These are phyloP conservation scores for Geranomyces michiganensis DNA, from an alignment of 192 early-diverging fungal species.

Conservation along the genomic window DNA sequence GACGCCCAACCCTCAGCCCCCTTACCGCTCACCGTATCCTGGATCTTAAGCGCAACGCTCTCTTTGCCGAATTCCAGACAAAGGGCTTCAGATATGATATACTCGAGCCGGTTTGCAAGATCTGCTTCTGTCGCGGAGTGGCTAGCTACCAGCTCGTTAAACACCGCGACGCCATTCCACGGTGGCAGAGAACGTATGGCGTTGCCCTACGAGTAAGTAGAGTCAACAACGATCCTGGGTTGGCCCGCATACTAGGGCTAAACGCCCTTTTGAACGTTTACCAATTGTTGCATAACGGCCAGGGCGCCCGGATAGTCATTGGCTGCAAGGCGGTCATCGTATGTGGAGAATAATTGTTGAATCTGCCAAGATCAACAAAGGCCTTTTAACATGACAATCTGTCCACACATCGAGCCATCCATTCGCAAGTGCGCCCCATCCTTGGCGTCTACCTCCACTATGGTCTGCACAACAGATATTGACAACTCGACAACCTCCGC, in stretches of 20 bases:
- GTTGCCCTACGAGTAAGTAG: neutral
- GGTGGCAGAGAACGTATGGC: neutral
- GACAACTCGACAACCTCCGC: slow-evolving; percentile 2
- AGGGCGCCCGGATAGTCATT: slow-evolving; percentile 14
- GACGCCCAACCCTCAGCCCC: too few species aligned
- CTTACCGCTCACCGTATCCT: slow-evolving; percentile 14
- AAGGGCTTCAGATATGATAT: slow-evolving; percentile 28
- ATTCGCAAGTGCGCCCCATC: neutral
- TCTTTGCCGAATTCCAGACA: neutral
- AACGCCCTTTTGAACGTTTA: neutral
- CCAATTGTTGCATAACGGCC: neutral
- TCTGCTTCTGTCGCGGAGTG: neutral
- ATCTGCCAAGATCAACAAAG: neutral
- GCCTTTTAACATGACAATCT: too few species aligned
- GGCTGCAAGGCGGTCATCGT: neutral
- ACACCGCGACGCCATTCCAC: neutral
- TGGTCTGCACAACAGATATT: neutral
- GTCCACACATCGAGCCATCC: neutral
- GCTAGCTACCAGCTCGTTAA: neutral
- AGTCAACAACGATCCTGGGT: too few species aligned
- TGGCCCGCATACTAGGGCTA: too few species aligned
- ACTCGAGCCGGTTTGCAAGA: slow-evolving; percentile 28
- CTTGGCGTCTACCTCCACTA: slow-evolving; percentile 11
- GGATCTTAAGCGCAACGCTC: neutral
- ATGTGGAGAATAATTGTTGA: neutral